Evolutionary conservation across 2,329 filamentous ascomycete genomes (phyloP), one percentile per base, ranked within the genome.

Genomic region (Venturia effusa): DNA sequence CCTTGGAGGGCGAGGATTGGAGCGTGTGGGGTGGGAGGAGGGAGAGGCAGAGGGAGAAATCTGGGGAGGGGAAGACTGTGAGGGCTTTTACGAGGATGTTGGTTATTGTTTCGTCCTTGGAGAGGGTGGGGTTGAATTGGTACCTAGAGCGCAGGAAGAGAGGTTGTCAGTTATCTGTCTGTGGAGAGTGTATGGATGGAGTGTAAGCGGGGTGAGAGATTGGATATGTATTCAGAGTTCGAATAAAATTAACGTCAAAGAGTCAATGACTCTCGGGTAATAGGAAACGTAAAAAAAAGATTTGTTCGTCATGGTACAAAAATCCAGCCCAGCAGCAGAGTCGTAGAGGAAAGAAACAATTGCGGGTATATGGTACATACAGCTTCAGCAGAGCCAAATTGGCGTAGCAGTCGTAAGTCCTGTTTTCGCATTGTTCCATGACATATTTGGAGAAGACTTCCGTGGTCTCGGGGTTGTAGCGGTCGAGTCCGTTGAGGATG

Each of bases 11-110:
- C 66, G 82, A 76, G 64, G 83, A 86, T 19, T 83, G 83, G 68
- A 92, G 85, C 68, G 89, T 84, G 74, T 92, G 86, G 59, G 93
- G 88, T 68, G 92, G 91, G 73, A 99, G 92, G 68, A 99, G 90
- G 74, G 96, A 90, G 67, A 99, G 88, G 72, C 89, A 89, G 71
- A 97, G 90, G 71, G 87, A 88, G 86, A 97, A 99, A 78, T 97
- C 92, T 55, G 94, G 87, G 24, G 90, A 92, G 68, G 94, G 94
- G 83, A 99, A 99, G 80, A 96, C 90, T 70, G 93, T 96, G 75
- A 99, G 87, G 69, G 92, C 85, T 83, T 97, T 99, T 82, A 96
- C 92, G 76, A 99, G 91, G 80, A 97, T 89, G 84, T 97, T 97
- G 83, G 94, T 97, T 78, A 94, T 92, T 74, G 93, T 91, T 79